Base-by-base conservation (phyloP, 352 stramenopile genomes). In the Pythium angustatum region DNA sequence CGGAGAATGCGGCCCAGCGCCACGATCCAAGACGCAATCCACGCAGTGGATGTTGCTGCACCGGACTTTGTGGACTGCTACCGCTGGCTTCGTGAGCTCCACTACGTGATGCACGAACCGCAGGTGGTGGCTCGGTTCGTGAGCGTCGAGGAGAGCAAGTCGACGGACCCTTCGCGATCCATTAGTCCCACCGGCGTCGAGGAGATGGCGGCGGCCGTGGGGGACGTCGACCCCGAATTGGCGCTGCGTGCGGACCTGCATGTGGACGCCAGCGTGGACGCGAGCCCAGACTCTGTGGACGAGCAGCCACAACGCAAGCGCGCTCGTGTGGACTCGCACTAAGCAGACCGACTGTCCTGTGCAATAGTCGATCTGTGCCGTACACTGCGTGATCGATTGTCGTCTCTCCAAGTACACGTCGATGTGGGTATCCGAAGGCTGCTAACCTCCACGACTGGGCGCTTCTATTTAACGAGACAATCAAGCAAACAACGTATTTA, bases 121-220 rank as follows among this genome's bases (percentile, higher is more conserved):
- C 50, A 72, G 41, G 36, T 57, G 15, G 62, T 62, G 44, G 41
- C 62, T 17, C 71, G 68, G 30, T 81, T 79, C 53, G 59, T 79
- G 22, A 81, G 71, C 19, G 71, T 81, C 11, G 73, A 81, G 33
- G 67, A 72, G n/a, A 53, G 50, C 59, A 81, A 79, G 58, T 57
- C 52, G 9, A 56, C 54, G 26, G 65, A 77, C 52, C n/a, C 58
- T 3, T 74, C 64, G 5, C 67, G 74, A 10, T 73, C 74, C 30
- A 71, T 77, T 49, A 81, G 74, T 61, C 74, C 74, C 2, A 81
- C 74, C 24, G 71, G 62, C 17, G 71, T 79, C 12, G 74, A 81
- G 2, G 74, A 78, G 19, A 36, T 55, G 4, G 27, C 21, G 1
- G 53, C 27, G 27, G 50, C 58, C 22, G 19, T 38, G 21, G 49